Evolutionary conservation across 352 stramenopile species (phyloP), one percentile per base, ranked within the genome.

Genomic region (Phytophthora nicotianae): DNA sequence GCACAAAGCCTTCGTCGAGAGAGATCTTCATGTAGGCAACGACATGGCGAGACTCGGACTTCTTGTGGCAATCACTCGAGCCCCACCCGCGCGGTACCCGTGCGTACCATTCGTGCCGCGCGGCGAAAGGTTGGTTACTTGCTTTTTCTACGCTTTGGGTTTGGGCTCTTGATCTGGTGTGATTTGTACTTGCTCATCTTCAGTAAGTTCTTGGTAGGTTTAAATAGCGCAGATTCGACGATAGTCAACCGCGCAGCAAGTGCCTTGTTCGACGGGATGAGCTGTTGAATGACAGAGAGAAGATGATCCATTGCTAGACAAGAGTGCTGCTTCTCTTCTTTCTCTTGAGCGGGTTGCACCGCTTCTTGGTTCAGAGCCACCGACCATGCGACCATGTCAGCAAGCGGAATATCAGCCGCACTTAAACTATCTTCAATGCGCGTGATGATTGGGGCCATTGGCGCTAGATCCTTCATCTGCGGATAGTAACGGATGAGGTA

Each of bases 401-500:
- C 19, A 4, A 14, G 0, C 13, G 19, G 17, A 16, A 46, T 16
- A 23, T 46, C 40, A 16, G 19, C 49, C 4, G 29, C 29, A 13
- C 9, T 9, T 35, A 35, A 13, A 35, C 35, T 56, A 11, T 60
- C 58, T 13, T 66, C 58, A 9, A 55, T 13, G 10, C 58, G 33
- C 4, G 6, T n/a, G 2, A 55, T 42, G 29, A 56, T 50, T 13
- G 49, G 21, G 1, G 29, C 3, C 1, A 11, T 20, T 7, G 49
- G 38, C 11, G 48, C 38, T 0, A 65, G 29, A 5, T 16, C n/a
- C 10, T 65, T 59, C 19, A 65, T 14, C 21, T 54, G 58, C 3
- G 58, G 49, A 16, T 43, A 55, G 8, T 65, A 53, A 19, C 24
- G 2, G 6, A 52, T 13, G 9, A 58, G 49, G 43, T 65, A 65